phyloP scores from a whole-genome alignment of 1,284 basidiomycete genomes.

The Tylopilus sp. region DNA sequence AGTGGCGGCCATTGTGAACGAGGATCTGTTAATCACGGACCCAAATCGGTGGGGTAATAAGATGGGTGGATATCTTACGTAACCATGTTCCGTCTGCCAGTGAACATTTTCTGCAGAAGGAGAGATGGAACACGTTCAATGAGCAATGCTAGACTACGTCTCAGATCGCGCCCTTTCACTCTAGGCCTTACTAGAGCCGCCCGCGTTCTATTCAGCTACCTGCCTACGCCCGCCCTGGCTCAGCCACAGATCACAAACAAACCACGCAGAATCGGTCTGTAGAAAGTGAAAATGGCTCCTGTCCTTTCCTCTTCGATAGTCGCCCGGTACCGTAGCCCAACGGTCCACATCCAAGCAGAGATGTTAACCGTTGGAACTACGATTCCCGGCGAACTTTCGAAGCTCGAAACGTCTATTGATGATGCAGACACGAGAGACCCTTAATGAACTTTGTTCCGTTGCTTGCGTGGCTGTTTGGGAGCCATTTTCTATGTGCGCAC shows the following conservation, averaged over 20 bases:
- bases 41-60: conserved; percentile 16
- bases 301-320: background rate
- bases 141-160: too few relatives aligned
- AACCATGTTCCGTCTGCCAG: conserved; percentile 4
- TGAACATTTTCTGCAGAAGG: background rate
- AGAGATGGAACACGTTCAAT: background rate
- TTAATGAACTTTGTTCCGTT: too few relatives aligned
- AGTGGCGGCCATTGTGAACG: conserved; percentile 21
- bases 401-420: conserved; percentile 1
- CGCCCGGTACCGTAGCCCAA: conserved; percentile 14
- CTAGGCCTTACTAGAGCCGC: too few relatives aligned
- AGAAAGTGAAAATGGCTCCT: background rate
- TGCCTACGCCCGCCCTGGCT: background rate
- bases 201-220: background rate
- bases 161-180: too few relatives aligned
- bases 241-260: conserved; percentile 7
- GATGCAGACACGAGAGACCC: too few relatives aligned
- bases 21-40: background rate
- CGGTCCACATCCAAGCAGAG: conserved; percentile 8
- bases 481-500: too few relatives aligned
- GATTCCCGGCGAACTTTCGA: conserved; percentile 18
- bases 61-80: conserved; percentile 15
- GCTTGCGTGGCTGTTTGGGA: too few relatives aligned
- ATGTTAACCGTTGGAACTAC: background rate
- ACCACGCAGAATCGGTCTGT: background rate